Evolutionary conservation across 768 basidiomycete species (phyloP).

Genomic region (Psilocybe tampanensis): DNA sequence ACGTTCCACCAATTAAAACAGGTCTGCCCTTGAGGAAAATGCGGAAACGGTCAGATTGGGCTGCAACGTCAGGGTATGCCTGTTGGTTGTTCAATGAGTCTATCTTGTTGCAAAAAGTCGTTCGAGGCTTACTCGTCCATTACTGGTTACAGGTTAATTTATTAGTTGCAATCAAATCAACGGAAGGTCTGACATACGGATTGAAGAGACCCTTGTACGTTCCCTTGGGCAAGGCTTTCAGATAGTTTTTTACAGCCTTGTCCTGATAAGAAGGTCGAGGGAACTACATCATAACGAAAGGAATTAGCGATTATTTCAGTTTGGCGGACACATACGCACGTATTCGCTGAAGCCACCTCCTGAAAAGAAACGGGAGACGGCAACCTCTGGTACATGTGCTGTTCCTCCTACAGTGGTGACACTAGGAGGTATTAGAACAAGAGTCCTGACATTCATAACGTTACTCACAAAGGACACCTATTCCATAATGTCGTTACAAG

Average conservation of each 20-base stretch:
- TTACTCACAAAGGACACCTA: constrained; percentile 53
- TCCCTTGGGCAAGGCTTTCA: constrained; percentile 45
- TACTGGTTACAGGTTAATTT: too few species aligned
- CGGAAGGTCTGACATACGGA: constrained; percentile 35
- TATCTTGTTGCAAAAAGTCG: not conserved
- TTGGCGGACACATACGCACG: constrained; percentile 36
- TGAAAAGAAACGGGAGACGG: constrained; percentile 53
- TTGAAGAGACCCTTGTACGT: constrained; percentile 65
- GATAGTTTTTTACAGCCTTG: constrained; percentile 42
- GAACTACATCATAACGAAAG: constrained; percentile 39
- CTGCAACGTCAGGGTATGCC: constrained; percentile 70
- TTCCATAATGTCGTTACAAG: too few species aligned
- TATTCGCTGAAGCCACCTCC: constrained; percentile 78
- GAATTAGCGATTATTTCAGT: not conserved
- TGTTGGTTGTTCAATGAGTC: constrained; percentile 16
- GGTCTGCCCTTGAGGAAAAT: constrained; percentile 45
- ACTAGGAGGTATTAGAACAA: constrained; percentile 34
- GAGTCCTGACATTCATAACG: not conserved
- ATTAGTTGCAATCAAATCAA: too few species aligned
- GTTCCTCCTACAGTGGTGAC: constrained; percentile 78
- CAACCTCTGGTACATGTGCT: constrained; percentile 56
- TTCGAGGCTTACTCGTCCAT: not conserved
- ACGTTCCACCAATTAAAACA: constrained; percentile 59
- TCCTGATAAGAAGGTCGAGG: constrained; percentile 56
- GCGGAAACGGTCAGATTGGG: constrained; percentile 52